Conservation (phyloP, 495 filamentous ascomycete genomes). For the Polyplosphaeria fusca region DNA sequence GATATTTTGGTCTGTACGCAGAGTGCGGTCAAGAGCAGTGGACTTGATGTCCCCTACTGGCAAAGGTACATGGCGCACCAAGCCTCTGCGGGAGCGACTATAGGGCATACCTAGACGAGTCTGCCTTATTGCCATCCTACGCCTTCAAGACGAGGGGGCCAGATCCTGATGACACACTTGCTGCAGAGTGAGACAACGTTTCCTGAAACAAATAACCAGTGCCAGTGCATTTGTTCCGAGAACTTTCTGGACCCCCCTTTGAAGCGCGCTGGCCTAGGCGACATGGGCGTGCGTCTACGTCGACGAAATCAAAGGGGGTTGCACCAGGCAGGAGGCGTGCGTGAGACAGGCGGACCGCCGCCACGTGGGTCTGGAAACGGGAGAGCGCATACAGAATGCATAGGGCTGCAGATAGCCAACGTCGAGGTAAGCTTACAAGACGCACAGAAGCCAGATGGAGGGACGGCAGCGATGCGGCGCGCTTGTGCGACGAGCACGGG, state of each 20-base stretch:
- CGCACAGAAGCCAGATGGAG: too few species aligned
- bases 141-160: slow-evolving; percentile 10
- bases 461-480: too few species aligned
- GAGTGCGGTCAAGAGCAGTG: neutral
- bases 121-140: slow-evolving; percentile 19
- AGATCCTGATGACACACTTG: slow-evolving; percentile 16
- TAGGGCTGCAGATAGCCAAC: slow-evolving; percentile 32
- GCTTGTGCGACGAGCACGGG: too few species aligned
- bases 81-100: too few species aligned
- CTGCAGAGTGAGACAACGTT: slow-evolving; percentile 21
- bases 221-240: neutral
- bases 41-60: neutral
- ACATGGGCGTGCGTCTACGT: neutral
- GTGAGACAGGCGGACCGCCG: slow-evolving; percentile 28
- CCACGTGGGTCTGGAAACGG: slow-evolving; percentile 29
- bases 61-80: neutral
- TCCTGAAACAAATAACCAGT: slow-evolving; percentile 15
- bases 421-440: neutral
- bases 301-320: neutral
- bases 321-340: too few species aligned
- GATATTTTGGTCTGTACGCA: slow-evolving; percentile 7
- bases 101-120: too few species aligned
- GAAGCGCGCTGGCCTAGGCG: too few species aligned
- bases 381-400: slow-evolving; percentile 29
- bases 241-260: too few species aligned